Conservation (phyloP, 495 filamentous ascomycete species). For the Astrothelium subdiscretum region DNA sequence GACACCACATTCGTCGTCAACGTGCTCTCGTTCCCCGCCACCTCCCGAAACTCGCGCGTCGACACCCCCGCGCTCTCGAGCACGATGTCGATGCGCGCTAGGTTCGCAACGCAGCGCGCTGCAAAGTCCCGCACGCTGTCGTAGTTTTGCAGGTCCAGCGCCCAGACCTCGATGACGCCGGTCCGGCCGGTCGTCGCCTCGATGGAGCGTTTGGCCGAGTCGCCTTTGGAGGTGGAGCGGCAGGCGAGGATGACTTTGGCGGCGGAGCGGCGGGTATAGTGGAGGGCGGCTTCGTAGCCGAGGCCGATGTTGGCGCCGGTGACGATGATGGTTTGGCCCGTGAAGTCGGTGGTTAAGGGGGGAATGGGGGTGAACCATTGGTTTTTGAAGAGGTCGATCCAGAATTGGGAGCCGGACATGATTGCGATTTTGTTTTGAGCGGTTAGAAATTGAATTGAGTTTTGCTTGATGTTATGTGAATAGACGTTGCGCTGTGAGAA, state of each 20-base stretch:
- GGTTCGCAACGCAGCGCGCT: neutral
- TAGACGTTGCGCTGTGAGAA: no score
- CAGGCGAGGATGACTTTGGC: constrained; percentile 19
- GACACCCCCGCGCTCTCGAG: constrained; percentile 25
- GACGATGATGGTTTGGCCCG: constrained; percentile 38
- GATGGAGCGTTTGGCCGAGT: constrained; percentile 12
- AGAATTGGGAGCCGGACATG: neutral
- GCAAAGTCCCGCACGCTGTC: constrained; percentile 40
- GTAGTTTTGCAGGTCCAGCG: constrained; percentile 44
- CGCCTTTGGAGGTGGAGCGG: constrained; percentile 16
- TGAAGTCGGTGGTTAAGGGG: constrained; percentile 11
- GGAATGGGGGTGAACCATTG: constrained; percentile 10
- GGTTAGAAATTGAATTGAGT: neutral
- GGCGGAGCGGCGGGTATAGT: constrained; percentile 11
- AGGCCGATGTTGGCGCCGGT: constrained; percentile 41
- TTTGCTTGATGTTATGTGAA: neutral
- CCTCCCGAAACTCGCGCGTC: constrained; percentile 18
- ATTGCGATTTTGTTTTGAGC: neutral
- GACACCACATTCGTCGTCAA: constrained; percentile 38
- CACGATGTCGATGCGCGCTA: constrained; percentile 5
- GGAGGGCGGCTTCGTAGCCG: constrained; percentile 17
- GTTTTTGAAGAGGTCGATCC: constrained; percentile 11
- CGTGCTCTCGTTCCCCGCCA: constrained; percentile 33
- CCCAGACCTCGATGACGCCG: constrained; percentile 39
- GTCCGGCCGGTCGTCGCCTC: constrained; percentile 9